Percentiles rank a stretch among this genome's conserved stretches.
Conservation (phyloP, 176 grass and related monocot genomes). For the Zea mays region DNA sequence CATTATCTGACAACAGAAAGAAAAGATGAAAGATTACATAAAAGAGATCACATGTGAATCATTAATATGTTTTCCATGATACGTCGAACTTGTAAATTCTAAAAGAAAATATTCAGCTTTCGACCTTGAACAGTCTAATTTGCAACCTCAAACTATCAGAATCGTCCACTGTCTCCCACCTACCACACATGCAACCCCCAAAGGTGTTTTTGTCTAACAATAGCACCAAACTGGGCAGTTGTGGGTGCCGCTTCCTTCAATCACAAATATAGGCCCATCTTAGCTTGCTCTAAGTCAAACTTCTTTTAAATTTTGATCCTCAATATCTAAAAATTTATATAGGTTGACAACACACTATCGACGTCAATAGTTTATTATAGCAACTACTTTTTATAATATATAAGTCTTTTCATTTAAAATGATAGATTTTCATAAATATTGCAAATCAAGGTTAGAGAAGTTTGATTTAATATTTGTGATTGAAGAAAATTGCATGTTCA, state of each 20-base stretch:
- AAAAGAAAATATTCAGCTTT: not conserved
- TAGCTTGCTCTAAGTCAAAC: not conserved
- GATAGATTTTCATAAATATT: not conserved
- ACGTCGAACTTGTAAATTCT: slow-evolving; percentile 24
- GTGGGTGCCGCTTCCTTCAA: not conserved
- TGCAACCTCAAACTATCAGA: not conserved
- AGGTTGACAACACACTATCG: not conserved
- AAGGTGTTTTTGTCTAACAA: not conserved
- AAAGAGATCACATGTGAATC: slow-evolving; percentile 14
- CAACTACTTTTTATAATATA: not conserved
- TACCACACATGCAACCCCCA: not conserved
- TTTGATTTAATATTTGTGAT: not conserved
- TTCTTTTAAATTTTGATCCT: not conserved
- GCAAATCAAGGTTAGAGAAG: not conserved
- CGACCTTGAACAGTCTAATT: not conserved
- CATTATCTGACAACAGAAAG: slow-evolving; percentile 65
- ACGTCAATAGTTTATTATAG: not conserved
- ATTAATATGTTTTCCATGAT: slow-evolving; percentile 10
- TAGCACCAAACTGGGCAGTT: not conserved
- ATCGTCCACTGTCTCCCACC: not conserved
- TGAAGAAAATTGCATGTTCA: not conserved
- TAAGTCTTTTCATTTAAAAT: not conserved
- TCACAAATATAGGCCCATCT: not conserved
- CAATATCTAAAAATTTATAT: not conserved
- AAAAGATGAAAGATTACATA: slow-evolving; percentile 18